Evolutionary conservation across 192 early-diverging fungal species (phyloP).

Genomic region (Linnemannia exigua): DNA sequence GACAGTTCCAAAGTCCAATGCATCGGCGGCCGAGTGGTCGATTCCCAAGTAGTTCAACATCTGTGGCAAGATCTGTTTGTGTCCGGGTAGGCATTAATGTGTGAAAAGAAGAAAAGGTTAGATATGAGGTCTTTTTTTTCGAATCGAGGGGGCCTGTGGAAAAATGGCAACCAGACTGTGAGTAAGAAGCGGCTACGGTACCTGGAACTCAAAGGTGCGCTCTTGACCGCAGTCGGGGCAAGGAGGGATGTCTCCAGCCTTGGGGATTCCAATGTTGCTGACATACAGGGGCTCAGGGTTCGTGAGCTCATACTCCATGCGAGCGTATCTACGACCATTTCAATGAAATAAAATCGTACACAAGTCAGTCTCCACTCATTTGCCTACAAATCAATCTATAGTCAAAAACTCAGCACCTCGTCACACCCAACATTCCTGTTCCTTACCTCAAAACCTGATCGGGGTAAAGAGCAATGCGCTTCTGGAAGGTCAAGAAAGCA

Average conservation of each 20-base stretch:
- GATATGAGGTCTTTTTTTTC: not conserved
- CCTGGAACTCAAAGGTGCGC: slow-evolving; percentile 94
- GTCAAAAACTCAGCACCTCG: too few relatives aligned
- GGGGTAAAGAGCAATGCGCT: slow-evolving; percentile 78
- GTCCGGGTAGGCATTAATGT: not conserved
- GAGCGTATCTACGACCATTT: slow-evolving; percentile 60
- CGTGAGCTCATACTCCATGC: slow-evolving; percentile 70
- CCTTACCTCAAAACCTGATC: slow-evolving; percentile 89
- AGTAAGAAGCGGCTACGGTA: slow-evolving; percentile 35
- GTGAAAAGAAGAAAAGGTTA: not conserved
- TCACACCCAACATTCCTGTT: not conserved
- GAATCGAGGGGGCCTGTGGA: not conserved
- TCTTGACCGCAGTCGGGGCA: slow-evolving; percentile 82
- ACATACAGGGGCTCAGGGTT: slow-evolving; percentile 84
- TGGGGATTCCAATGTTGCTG: slow-evolving; percentile 76
- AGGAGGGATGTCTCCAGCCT: slow-evolving; percentile 63
- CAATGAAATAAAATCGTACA: not conserved
- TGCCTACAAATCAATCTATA: not conserved
- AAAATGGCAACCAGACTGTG: too few relatives aligned
- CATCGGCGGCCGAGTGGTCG: slow-evolving; percentile 74
- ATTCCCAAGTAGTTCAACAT: slow-evolving; percentile 85
- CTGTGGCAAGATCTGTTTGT: slow-evolving; percentile 85
- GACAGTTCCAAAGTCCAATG: slow-evolving; percentile 94
- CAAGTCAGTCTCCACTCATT: not conserved
- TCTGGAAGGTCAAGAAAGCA: slow-evolving; percentile 93